Conservation (phyloP, 2,329 filamentous ascomycete genomes). For the Fusarium pseudonygamai region DNA sequence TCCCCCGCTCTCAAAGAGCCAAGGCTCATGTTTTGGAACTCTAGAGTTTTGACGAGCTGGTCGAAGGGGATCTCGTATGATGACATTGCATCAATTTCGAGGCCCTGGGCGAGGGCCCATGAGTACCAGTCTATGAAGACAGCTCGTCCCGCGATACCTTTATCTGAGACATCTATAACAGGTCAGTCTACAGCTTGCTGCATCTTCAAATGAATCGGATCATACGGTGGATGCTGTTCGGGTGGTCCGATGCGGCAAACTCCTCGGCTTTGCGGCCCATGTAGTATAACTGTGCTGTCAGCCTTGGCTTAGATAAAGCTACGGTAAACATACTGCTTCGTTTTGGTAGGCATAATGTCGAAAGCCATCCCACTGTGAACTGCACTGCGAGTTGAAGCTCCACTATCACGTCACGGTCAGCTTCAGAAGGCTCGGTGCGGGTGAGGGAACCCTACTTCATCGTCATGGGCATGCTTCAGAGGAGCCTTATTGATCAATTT, state of each 20-base stretch:
- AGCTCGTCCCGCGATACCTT: slow-evolving; percentile 26
- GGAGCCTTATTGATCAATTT: slow-evolving; percentile 38
- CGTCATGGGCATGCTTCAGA: slow-evolving; percentile 39
- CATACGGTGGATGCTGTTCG: slow-evolving; percentile 40
- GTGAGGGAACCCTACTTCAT: slow-evolving; percentile 13
- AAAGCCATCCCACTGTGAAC: slow-evolving; percentile 39
- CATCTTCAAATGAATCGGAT: fast-evolving
- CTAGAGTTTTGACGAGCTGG: slow-evolving; percentile 18
- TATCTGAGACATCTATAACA: slow-evolving; percentile 7
- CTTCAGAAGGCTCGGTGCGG: neutral
- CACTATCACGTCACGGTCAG: neutral
- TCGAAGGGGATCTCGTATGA: slow-evolving; percentile 30
- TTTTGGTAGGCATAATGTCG: slow-evolving; percentile 41
- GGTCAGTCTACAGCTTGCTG: fast-evolving
- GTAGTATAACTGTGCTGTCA: slow-evolving; percentile 32
- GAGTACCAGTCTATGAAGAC: slow-evolving; percentile 35
- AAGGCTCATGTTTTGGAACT: slow-evolving; percentile 15
- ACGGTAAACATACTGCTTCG: slow-evolving; percentile 12
- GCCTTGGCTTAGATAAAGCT: fast-evolving
- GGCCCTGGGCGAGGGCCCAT: slow-evolving; percentile 13
- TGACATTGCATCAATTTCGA: slow-evolving; percentile 26
- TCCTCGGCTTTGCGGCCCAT: slow-evolving; percentile 38
- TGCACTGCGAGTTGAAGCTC: slow-evolving; percentile 35
- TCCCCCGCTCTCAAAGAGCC: slow-evolving; percentile 15
- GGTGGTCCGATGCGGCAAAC: slow-evolving; percentile 22